Base-by-base conservation (phyloP, 1,139 yeast genomes). In the Torulaspora pretoriensis region DNA sequence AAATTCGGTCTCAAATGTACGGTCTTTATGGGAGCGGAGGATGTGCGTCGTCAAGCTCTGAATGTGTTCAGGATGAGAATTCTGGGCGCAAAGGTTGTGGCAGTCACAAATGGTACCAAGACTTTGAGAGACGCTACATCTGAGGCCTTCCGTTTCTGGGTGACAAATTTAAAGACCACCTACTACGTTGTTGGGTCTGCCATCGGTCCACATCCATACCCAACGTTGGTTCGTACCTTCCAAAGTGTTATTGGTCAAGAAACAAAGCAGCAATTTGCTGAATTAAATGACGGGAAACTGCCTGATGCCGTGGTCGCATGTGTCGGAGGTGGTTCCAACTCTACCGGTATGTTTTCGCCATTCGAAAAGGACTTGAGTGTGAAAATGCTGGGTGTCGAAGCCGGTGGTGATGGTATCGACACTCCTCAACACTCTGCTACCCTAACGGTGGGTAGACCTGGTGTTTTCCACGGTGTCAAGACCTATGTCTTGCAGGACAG, bases 11-110 rank as follows among this genome's bases (percentile, higher is more conserved):
- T 92, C 68, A 80, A 85, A 64, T 92, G 98, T 73, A 87, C 88
- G n/a, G 95, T 92, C 30, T 92, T 80, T 63, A 92, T 92, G 99
- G 99, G 99, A 51, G 97, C 97, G 40, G 98, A 92, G 70, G 99
- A 92, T 71, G 96, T 87, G 40, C 85, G 97, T 68, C 86, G 99
- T 70, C 99, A 92, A 75, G 97, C 98, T 10, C 75, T 92, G 54
- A 92, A 92, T 63, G 99, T 92, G 37, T 92, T 92, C 75, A 81
- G 99, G 74, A 92, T 92, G 96, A 79, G 89, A 68, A 82, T 92
- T 47, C 75, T 92, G 54, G 99, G 99, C 56, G 99, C 99, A 32
- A 81, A 85, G 50, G 98, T 94, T 48, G 79, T 90, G 50, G 83
- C 96, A 31, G 97, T 92, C 42, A 83, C 86, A 36, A 88, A 89